phyloP scores from a whole-genome alignment of 495 filamentous ascomycete genomes.

The Hyaloscypha hepaticicola region DNA sequence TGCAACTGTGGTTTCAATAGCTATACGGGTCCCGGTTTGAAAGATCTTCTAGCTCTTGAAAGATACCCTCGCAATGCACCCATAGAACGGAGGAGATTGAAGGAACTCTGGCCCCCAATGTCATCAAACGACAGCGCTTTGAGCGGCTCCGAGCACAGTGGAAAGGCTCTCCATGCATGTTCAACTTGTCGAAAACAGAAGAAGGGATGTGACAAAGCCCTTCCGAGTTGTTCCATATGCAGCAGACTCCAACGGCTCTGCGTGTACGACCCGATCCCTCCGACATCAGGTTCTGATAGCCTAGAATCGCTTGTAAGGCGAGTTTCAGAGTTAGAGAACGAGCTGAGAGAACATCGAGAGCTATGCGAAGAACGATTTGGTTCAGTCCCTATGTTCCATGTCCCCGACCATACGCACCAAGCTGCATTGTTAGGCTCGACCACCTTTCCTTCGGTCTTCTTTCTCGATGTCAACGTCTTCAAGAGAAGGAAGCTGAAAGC shows the following conservation, averaged over 20 bases:
- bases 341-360: neutral
- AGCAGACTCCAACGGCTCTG: neutral
- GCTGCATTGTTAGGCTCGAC: neutral
- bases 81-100: neutral
- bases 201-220: neutral
- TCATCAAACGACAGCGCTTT: neutral
- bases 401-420: neutral
- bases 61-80: neutral
- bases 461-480: constrained; percentile 6
- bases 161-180: constrained; percentile 1
- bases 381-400: neutral
- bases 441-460: neutral
- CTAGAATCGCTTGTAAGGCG: neutral
- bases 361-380: neutral
- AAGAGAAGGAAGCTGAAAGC: neutral
- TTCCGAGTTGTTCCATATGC: neutral
- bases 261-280: neutral
- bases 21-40: too few species aligned
- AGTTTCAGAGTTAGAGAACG: neutral
- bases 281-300: neutral
- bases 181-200: neutral
- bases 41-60: neutral
- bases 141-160: neutral
- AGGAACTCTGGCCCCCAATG: neutral
- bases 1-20: too few species aligned